Evolutionary conservation across 148 eudicot genomes (phyloP).

Genomic region (Rhododendron molle): DNA sequence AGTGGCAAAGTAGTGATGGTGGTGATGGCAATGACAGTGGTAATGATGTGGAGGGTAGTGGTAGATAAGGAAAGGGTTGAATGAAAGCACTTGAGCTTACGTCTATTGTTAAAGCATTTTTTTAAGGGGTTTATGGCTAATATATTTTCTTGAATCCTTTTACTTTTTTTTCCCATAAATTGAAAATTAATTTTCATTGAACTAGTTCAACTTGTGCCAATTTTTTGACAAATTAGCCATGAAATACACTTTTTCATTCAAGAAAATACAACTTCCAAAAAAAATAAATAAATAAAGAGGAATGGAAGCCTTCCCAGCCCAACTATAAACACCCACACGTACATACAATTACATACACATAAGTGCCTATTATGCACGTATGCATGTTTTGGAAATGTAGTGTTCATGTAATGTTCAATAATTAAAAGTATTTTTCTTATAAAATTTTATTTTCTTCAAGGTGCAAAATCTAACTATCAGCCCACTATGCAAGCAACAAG

Average conservation of each 20-base stretch:
- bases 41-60: no score
- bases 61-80: no score
- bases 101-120: no score
- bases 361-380: background rate
- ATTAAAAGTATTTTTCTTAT: background rate
- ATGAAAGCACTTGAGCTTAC: no score
- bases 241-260: background rate
- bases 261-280: no score
- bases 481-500: constrained; percentile 34
- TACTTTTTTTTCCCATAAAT: no score
- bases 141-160: no score
- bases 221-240: background rate
- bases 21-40: no score
- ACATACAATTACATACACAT: background rate
- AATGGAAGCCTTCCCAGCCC: background rate
- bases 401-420: no score
- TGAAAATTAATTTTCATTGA: no score
- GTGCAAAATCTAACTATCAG: constrained; percentile 35
- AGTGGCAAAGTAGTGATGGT: no score
- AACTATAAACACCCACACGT: background rate
- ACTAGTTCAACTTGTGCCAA: background rate
- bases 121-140: no score
- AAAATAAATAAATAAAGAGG: background rate
- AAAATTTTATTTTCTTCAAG: constrained; percentile 12
- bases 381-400: background rate